Evolutionary conservation across 1,139 yeast genomes (phyloP).

Genomic region (Candida labiduridarum): DNA sequence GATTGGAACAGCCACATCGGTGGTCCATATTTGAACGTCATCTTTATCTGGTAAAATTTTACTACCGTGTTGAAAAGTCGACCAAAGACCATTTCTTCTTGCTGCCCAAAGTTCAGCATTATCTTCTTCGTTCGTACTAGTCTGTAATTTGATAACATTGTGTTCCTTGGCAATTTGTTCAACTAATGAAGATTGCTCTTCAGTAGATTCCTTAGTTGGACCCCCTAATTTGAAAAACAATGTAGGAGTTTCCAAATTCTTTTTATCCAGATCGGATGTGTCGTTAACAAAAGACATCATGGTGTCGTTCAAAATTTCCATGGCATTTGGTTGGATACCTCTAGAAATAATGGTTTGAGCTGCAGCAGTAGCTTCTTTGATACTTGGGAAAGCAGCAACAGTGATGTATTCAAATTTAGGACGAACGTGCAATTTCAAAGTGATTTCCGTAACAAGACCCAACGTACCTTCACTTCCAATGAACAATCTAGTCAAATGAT

Average conservation of each 20-base stretch:
- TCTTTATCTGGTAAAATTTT: conserved; percentile 46
- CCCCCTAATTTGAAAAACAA: conserved; percentile 77
- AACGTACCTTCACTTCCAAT: conserved; percentile 52
- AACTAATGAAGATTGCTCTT: conserved; percentile 59
- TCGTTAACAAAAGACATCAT: conserved; percentile 47
- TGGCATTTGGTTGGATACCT: conserved; percentile 49
- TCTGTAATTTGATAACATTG: conserved; percentile 54
- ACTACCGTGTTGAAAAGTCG: conserved; percentile 69
- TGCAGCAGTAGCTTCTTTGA: conserved; percentile 46
- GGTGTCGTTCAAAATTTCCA: conserved; percentile 44
- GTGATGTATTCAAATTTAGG: conserved; percentile 42
- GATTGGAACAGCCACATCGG: conserved; percentile 72
- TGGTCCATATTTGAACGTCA: conserved; percentile 77
- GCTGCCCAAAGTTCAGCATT: conserved; percentile 83
- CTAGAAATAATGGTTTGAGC: conserved; percentile 38
- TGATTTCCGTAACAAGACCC: conserved; percentile 48
- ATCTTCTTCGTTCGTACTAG: conserved; percentile 66
- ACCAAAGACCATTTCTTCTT: conserved; percentile 85
- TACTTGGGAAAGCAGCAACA: conserved; percentile 43
- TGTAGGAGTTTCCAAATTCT: conserved; percentile 66
- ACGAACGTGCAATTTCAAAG: conserved; percentile 44
- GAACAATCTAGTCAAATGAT: conserved; percentile 46
- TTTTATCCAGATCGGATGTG: conserved; percentile 21
- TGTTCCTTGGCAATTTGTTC: conserved; percentile 53
- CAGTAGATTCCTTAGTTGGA: conserved; percentile 48